A percentile compares a stretch with the other conserved stretches of the same genome.
Conservation (phyloP, 2,329 filamentous ascomycete species). For the Scytalidium lignicola region DNA sequence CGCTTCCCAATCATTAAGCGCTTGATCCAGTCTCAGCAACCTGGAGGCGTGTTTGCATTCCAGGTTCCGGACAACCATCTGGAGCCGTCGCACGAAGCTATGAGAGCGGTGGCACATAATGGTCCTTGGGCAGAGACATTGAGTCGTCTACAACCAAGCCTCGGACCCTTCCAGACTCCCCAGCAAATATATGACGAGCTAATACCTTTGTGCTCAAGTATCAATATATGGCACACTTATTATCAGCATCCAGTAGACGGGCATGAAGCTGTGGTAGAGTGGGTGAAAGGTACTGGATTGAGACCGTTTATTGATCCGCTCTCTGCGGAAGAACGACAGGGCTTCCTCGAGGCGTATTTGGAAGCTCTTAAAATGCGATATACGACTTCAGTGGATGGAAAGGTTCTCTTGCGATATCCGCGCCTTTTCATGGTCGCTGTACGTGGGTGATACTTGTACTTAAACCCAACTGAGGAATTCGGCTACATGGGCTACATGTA, state of each 20-base stretch:
- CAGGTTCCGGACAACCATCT: constrained; percentile 48
- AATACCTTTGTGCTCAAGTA: constrained; percentile 32
- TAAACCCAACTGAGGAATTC: too few species aligned
- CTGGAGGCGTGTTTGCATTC: constrained; percentile 47
- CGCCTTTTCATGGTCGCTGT: constrained; percentile 50
- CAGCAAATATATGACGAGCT: constrained; percentile 45
- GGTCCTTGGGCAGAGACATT: constrained; percentile 33
- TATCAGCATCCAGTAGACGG: constrained; percentile 48
- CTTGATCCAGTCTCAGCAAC: constrained; percentile 34
- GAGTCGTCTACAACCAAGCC: constrained; percentile 29
- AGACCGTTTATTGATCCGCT: constrained; percentile 49
- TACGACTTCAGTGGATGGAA: constrained; percentile 41
- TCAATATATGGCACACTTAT: constrained; percentile 49
- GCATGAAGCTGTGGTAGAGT: constrained; percentile 49
- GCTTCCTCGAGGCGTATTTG: constrained; percentile 44
- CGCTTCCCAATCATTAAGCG: constrained; percentile 41
- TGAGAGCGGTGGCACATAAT: constrained; percentile 38
- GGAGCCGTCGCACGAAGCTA: constrained; percentile 43
- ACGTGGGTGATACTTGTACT: constrained; percentile 5
- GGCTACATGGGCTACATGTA: too few species aligned
- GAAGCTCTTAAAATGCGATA: constrained; percentile 38
- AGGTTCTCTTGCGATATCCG: constrained; percentile 50
- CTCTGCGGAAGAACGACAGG: constrained; percentile 32
- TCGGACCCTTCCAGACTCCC: constrained; percentile 44
- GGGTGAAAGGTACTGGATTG: constrained; percentile 54